Evolutionary conservation across 1,284 basidiomycete genomes (phyloP).

Genomic region (Trichosporon coremiiforme): DNA sequence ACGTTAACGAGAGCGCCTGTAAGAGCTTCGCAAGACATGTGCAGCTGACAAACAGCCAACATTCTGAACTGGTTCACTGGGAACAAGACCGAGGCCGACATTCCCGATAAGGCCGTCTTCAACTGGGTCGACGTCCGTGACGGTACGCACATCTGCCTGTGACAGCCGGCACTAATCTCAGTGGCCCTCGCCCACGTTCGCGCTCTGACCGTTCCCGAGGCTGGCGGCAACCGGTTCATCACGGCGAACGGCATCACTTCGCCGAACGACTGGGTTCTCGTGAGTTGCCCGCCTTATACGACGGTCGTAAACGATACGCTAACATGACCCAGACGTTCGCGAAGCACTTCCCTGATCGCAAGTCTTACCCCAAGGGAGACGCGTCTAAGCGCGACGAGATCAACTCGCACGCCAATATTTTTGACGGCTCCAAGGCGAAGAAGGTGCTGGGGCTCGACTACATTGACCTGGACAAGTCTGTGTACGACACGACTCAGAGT

Average conservation of each 20-base stretch:
- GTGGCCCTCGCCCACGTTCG: slow-evolving; percentile 64
- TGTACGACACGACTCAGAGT: slow-evolving; percentile 46
- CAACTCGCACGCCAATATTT: slow-evolving; percentile 32
- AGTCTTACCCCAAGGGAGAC: slow-evolving; percentile 45
- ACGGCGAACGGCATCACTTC: slow-evolving; percentile 53
- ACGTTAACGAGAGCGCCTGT: slow-evolving; percentile 63
- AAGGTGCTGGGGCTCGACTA: slow-evolving; percentile 50
- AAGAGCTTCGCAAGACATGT: slow-evolving; percentile 31
- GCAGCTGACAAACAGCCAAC: slow-evolving; percentile 30
- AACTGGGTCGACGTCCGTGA: slow-evolving; percentile 65
- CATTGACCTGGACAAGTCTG: slow-evolving; percentile 36
- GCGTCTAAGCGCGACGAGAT: slow-evolving; percentile 37
- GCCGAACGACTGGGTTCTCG: slow-evolving; percentile 45
- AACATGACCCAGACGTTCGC: slow-evolving; percentile 33
- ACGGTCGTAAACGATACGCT: not conserved
- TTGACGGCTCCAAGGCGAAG: slow-evolving; percentile 44
- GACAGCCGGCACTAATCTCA: slow-evolving; percentile 22
- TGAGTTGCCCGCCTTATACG: slow-evolving; percentile 24
- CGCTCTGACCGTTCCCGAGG: slow-evolving; percentile 63
- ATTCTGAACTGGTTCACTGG: slow-evolving; percentile 57
- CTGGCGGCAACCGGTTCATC: slow-evolving; percentile 66
- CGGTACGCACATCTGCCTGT: slow-evolving; percentile 31
- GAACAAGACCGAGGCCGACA: slow-evolving; percentile 53
- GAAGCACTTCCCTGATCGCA: slow-evolving; percentile 41
- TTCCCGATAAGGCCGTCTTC: slow-evolving; percentile 40